phyloP scores from a whole-genome alignment of 306 rosid species.

The Echinosophora koreensis region DNA sequence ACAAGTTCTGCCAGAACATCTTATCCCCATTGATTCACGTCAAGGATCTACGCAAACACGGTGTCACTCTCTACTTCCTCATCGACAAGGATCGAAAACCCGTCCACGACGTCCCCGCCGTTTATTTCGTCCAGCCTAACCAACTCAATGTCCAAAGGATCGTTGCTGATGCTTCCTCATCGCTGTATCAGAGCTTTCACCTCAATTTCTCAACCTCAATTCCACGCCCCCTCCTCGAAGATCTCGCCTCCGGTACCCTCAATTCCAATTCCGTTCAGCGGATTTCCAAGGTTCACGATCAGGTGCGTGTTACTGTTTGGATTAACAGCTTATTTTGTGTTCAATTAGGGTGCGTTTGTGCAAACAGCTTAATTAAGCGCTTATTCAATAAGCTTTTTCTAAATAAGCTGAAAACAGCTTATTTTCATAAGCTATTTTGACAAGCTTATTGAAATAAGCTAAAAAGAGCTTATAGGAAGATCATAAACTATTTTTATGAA shows the following conservation, averaged over 20 bases:
- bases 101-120: constrained; percentile 91
- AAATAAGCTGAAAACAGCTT: too few relatives aligned
- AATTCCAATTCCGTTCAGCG: constrained; percentile 73
- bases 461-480: too few relatives aligned
- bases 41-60: constrained; percentile 93
- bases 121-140: constrained; percentile 85
- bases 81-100: constrained; percentile 93
- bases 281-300: constrained; percentile 91
- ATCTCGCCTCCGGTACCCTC: constrained; percentile 84
- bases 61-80: constrained; percentile 89
- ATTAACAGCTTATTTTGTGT: too few relatives aligned
- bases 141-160: constrained; percentile 74
- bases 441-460: too few relatives aligned
- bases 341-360: too few relatives aligned
- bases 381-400: too few relatives aligned
- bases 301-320: background rate
- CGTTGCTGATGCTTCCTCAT: constrained; percentile 72
- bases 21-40: constrained; percentile 92
- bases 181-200: constrained; percentile 77
- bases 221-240: constrained; percentile 92
- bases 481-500: too few relatives aligned
- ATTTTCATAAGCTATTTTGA: too few relatives aligned
- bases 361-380: too few relatives aligned
- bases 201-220: constrained; percentile 85
- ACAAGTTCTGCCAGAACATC: constrained; percentile 83